Base-by-base conservation (phyloP, 2,329 filamentous ascomycete species). In the Niveomyces coronatus region DNA sequence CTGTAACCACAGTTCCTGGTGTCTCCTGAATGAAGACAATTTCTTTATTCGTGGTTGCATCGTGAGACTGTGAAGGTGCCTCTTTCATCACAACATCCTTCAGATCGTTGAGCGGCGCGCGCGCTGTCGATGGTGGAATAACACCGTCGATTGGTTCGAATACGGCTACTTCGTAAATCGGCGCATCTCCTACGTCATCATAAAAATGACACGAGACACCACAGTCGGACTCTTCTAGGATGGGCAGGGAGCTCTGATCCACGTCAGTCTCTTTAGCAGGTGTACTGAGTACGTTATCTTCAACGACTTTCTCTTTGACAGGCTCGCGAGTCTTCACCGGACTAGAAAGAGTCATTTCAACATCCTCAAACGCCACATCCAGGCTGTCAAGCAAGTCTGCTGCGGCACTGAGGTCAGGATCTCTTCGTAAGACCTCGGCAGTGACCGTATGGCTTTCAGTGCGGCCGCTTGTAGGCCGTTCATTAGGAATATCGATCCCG, bases 401-500 rank as follows among this genome's bases (percentile, higher is more conserved):
- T n/a, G 37, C 18, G 14, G 30, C 37, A 9, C 27, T 22, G 5
- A 39, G 31, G 23, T 34, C 24, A 11, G 19, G 30, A 20, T 34
- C 37, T 29, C 22, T 16, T 16, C 19, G 14, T 27, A 10, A 24
- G 15, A 9, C 19, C 19, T 14, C 11, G 14, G 23, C 28, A 15
- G 15, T 14, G 16, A n/a, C 6, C 5, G 35, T 31, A n/a, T n/a
- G n/a, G n/a, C 16, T 18, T 11, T 39, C 32, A 11, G 29, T 29
- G 28, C 14, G 30, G 17, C 33, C 30, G 14, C 29, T 33, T 15
- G 36, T 24, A 15, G 37, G 19, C 26, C 30, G 31, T 14, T 40
- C 27, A 14, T 26, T 35, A 30, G 32, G 31, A 17, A 41, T 32
- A 17, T 41, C 39, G 16, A 36, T 41, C 13, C 33, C 33, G 16